Base-by-base conservation (phyloP, 805 yeast species). In the Peterozyma xylosa region DNA sequence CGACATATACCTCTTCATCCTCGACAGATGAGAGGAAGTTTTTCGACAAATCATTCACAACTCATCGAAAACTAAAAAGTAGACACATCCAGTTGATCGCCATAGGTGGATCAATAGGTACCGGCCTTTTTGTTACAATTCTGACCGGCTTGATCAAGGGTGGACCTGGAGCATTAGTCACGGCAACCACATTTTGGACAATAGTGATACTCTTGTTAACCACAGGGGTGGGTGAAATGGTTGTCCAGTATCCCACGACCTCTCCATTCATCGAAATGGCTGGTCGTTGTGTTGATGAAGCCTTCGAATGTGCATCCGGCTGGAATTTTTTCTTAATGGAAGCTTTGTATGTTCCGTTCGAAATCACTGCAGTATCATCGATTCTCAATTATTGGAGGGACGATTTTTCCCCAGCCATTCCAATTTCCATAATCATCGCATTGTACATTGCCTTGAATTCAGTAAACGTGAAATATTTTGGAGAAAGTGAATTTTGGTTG, bases 381-480 rank as follows among this genome's bases (percentile, higher is more conserved):
- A 71, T 77, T 67, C 59, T 79, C 33, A 80, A 72, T 51, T 73
- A 59, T 51, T 73, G 79, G 78, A 57, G 73, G 49, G 67, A 61
- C 43, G 75, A 69, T 50, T 73, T 69, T 50, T 63, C 69, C 27
- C 69, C 76, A 11, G 78, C 72, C 16, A 71, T 71, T 40, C 64
- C 77, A 11, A 60, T 72, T 34, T 62, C 66, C 13, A 50, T 67
- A 35, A 74, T 70, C 48, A 60, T 73, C 40, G 64, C 50, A n/a
- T 57, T 67, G 11, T 73, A 73, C 46, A 61, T 70, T 11, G 45
- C 56, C 5, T 64, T 72, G 45, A 73, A 73, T 50, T 59, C 70
- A 29, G 66, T 70, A 46, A 73, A 76, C 7, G 80, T 74, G 32
- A 66, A 59, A 49, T 59, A 67, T 55, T 74, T 70, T 50, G 80